Base-by-base conservation (phyloP, 176 grass and related monocot species). In the Rhynchospora breviuscula region DNA sequence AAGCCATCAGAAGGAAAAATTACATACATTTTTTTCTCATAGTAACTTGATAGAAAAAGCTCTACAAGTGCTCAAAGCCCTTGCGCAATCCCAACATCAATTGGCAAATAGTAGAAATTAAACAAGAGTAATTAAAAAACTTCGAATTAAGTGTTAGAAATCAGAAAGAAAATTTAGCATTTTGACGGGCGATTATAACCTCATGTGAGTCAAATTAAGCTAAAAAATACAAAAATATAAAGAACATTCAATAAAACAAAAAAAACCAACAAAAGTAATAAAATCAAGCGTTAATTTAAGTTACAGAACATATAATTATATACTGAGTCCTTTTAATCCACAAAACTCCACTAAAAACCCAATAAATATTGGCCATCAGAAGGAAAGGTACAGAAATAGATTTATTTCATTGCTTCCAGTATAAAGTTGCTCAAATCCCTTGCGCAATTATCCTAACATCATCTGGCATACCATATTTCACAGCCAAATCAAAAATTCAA, bases 371-470 rank as follows among this genome's bases (percentile, higher is more conserved):
- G n/a, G n/a, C n/a, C n/a, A n/a, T n/a, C n/a, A n/a, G n/a, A n/a
- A n/a, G n/a, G n/a, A n/a, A n/a, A n/a, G n/a, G n/a, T n/a, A n/a
- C n/a, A n/a, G n/a, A n/a, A n/a, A n/a, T 18, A 1, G 31, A 86
- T 33, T 79, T 81, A 93, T 90, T 85, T 90, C 91, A 90, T 82
- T 58, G 86, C 89, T 82, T 85, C 67, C 81, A 89, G 86, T 83
- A 75, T 59, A 75, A 84, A 85, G 76, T 60, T 85, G 84, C 86
- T 93, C 88, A 87, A 88, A 90, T 81, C 91, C 91, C n/a, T n/a
- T n/a, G n/a, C n/a, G n/a, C 91, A 93, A 88, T 88, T 85, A 73
- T 75, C 86, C 86, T 81, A 87, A 53, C 86, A 89, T 91, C 91
- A 93, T 60, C 58, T 89, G 91, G 87, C 84, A 88, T 6, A 1